Evolutionary conservation across 352 stramenopile species (phyloP).

Genomic region (Aphanomyces astaci): DNA sequence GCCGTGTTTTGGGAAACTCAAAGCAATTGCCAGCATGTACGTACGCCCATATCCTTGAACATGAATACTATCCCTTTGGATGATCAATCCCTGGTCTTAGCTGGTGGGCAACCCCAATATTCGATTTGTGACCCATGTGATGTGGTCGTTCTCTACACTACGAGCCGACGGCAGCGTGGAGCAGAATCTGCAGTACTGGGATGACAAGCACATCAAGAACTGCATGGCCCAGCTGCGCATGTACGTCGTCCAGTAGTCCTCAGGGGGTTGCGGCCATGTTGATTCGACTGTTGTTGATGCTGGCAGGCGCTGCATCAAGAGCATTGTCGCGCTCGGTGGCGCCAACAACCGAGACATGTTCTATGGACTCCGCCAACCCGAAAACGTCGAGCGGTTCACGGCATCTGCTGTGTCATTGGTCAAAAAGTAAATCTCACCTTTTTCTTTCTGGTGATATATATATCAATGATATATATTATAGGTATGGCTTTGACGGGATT

Average conservation of each 20-base stretch:
- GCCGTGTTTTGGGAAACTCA: conserved; percentile 18
- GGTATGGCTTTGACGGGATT: conserved; percentile 59
- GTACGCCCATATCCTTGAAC: neutral
- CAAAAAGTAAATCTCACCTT: too few species aligned
- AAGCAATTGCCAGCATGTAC: conserved; percentile 5
- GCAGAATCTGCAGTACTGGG: conserved; percentile 14
- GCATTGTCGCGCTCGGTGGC: conserved; percentile 2
- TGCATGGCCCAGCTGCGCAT: conserved; percentile 18
- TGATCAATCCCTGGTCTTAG: neutral
- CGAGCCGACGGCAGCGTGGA: neutral
- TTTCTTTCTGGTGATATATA: too few species aligned
- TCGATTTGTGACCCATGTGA: conserved; percentile 15
- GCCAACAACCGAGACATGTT: conserved; percentile 1
- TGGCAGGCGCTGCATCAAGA: conserved; percentile 19
- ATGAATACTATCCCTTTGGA: too few species aligned
- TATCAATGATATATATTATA: neutral
- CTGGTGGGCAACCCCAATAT: conserved; percentile 4
- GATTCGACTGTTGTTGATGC: neutral
- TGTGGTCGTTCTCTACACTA: conserved; percentile 7
- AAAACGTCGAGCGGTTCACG: neutral
- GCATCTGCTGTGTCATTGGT: neutral
- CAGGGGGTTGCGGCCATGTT: neutral
- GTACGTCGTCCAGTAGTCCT: neutral
- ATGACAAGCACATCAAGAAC: neutral
- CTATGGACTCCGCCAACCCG: neutral